A percentile compares a stretch with the other conserved stretches of the same genome.
Conservation (phyloP, 2,329 filamentous ascomycete species). For the Hysterium pulicare region DNA sequence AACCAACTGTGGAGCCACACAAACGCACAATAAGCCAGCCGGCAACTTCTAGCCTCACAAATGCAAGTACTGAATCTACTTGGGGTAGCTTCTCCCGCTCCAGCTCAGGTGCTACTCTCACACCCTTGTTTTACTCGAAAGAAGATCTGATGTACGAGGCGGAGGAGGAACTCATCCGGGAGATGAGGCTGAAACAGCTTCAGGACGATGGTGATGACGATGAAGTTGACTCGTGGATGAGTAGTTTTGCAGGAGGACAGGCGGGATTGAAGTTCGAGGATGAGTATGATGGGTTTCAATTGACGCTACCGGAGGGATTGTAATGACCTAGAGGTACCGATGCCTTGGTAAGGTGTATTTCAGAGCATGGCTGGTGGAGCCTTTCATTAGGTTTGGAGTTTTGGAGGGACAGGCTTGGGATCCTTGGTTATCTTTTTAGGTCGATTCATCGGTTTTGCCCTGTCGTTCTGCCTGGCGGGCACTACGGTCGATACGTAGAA, state of each 20-base stretch:
- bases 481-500: too few species aligned
- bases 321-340: too few species aligned
- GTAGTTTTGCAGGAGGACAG: constrained; percentile 12
- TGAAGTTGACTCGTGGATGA: constrained; percentile 29
- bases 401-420: too few species aligned
- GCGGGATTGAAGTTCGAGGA: neutral
- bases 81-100: constrained; percentile 29
- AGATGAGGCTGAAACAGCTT: constrained; percentile 28
- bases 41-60: constrained; percentile 1
- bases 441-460: too few species aligned
- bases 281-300: constrained; percentile 4
- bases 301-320: constrained; percentile 6
- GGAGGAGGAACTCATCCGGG: constrained; percentile 32
- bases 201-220: constrained; percentile 23
- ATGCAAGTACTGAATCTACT: constrained; percentile 10
- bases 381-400: neutral
- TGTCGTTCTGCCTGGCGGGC: too few species aligned
- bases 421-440: too few species aligned
- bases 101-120: constrained; percentile 29
- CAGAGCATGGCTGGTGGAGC: neutral
- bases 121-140: constrained; percentile 13
- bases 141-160: constrained; percentile 7
- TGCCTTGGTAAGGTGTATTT: too few species aligned
- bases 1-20: constrained; percentile 7
- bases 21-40: constrained; percentile 13